A percentile compares a stretch with the other conserved stretches of the same genome.
Conservation (phyloP, 75 land plant genomes). For the Selaginella moellendorffii region DNA sequence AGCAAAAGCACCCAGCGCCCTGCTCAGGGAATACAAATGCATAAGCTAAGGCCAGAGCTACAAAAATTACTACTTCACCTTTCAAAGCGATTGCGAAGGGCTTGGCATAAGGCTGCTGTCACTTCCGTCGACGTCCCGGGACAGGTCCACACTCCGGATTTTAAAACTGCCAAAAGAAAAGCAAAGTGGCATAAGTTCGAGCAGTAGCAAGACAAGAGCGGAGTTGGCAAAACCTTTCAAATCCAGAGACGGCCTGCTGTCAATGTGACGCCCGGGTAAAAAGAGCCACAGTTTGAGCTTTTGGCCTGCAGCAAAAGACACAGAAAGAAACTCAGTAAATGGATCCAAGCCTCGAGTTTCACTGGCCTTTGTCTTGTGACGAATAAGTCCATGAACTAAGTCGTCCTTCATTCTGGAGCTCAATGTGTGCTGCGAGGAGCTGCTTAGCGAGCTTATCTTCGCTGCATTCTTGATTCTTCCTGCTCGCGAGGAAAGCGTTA, state of each 20-base stretch:
- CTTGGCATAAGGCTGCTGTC: constrained; percentile 66
- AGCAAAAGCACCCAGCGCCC: constrained; percentile 51
- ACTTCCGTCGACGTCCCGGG: constrained; percentile 89
- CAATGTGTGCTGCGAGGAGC: constrained; percentile 66
- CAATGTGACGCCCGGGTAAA: constrained; percentile 67
- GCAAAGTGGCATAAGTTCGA: background rate
- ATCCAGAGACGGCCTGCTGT: constrained; percentile 35
- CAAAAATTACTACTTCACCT: constrained; percentile 27
- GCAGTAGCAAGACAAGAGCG: too few relatives aligned
- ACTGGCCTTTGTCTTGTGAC: background rate
- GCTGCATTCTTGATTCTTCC: too few relatives aligned
- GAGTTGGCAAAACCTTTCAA: too few relatives aligned
- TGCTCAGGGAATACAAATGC: constrained; percentile 11
- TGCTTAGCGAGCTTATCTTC: constrained; percentile 37
- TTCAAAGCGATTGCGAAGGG: constrained; percentile 70
- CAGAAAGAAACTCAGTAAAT: too few relatives aligned
- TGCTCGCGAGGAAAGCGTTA: too few relatives aligned
- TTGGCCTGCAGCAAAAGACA: too few relatives aligned
- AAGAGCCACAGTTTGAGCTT: constrained; percentile 94
- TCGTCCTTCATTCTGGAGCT: constrained; percentile 70
- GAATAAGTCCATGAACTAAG: constrained; percentile 82
- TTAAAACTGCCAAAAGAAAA: constrained; percentile 37
- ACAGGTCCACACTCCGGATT: constrained; percentile 57
- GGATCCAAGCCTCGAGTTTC: too few relatives aligned
- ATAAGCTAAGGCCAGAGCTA: background rate